Base-by-base conservation (phyloP, 2,329 filamentous ascomycete species). In the Gnomoniopsis sp. region DNA sequence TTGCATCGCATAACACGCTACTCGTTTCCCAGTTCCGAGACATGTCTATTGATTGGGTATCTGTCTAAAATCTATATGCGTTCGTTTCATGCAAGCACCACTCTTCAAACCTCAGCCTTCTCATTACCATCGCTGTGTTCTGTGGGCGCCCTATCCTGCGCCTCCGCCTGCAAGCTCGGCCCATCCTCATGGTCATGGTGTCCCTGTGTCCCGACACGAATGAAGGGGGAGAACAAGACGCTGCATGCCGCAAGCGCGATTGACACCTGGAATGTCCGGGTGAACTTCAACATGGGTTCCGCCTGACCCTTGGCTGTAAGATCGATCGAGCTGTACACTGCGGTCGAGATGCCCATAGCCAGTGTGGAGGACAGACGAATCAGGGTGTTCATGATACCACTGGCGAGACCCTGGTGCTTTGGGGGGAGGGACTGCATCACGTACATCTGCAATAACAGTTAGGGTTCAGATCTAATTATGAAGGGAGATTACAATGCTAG, bases 371-470 rank as follows among this genome's bases (percentile, higher is more conserved):
- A 81, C 3, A 89, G 74, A 57, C 85, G 80, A 46, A 83, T 83
- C 22, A 87, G 77, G 2, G 87, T 88, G 68, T 89, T 87, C 66
- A 89, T 85, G 44, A 90, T 83, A 1, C 85, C 86, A 6, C 87
- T 86, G 0, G 86, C 86, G 15, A 89, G 79, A 0, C 83, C 85
- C 64, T 90, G 85, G 63, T 88, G 82, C n/a, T 81, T 75, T 1
- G 75, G 69, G 0, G 85, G 84, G 54, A 89, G 79, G 0, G 83
- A 83, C 3, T 83, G 85, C 77, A 88, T 83, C 55, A 89, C 86
- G 63, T 89, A 89, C 80, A 89, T 87, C 79, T 86, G 60, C 2
- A 8, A 41, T 30, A n/a, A n/a, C n/a, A n/a, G n/a, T 30, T 4
- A 30, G 8, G 26, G 8, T 30, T 30, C 26, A 30, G 26, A 4